A percentile compares a stretch with the other conserved stretches of the same genome.
Evolutionary conservation across 2,329 filamentous ascomycete species (phyloP).

Genomic region (Acephala macrosclerotiorum): DNA sequence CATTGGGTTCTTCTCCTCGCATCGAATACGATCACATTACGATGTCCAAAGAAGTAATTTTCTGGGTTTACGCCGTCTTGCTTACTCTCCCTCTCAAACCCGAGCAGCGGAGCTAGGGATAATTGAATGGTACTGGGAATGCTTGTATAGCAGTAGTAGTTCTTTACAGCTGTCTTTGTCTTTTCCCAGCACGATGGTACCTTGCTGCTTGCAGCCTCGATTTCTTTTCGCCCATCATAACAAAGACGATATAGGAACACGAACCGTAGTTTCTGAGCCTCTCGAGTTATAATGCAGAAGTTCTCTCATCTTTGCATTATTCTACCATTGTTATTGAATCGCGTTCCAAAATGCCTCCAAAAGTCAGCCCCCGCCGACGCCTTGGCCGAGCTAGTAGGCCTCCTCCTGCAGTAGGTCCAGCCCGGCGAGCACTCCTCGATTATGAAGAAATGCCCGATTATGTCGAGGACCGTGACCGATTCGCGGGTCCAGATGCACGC

Average conservation of each 20-base stretch:
- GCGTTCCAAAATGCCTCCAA: background rate
- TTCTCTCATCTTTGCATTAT: background rate
- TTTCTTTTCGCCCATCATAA: background rate
- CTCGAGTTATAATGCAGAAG: background rate
- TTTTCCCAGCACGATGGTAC: too few relatives aligned
- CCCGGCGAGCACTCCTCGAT: background rate
- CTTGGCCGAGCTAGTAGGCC: background rate
- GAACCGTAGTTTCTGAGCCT: background rate
- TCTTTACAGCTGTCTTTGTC: too few relatives aligned
- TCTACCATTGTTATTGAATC: background rate
- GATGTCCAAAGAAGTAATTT: background rate
- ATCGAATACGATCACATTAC: too few relatives aligned
- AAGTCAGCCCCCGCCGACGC: too few relatives aligned
- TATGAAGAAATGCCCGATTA: background rate
- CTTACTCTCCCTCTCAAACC: too few relatives aligned
- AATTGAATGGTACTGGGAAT: too few relatives aligned
- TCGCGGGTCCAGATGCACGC: background rate
- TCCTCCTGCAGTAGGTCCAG: background rate
- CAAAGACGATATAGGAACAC: background rate
- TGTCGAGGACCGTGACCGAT: background rate
- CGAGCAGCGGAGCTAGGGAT: too few relatives aligned
- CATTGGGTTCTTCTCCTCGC: too few relatives aligned
- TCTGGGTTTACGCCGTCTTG: background rate
- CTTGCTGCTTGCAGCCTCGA: background rate
- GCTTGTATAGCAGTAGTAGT: too few relatives aligned